Conservation (phyloP, 2,329 filamentous ascomycete species). For the Dactylellina drechsleri region DNA sequence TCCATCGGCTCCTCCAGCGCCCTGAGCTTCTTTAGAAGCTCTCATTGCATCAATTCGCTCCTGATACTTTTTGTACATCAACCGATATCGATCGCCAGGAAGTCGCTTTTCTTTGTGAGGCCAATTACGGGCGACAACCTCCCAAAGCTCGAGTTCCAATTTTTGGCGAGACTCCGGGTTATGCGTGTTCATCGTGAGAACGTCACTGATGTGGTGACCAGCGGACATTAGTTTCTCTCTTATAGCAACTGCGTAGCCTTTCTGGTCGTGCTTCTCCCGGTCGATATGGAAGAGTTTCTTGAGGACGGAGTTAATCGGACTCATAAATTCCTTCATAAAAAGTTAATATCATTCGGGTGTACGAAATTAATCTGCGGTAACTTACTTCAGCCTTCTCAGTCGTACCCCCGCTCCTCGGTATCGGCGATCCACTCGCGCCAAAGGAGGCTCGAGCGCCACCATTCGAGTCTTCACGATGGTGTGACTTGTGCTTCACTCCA, state of each 20-base stretch:
- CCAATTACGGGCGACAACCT: slow-evolving; percentile 47
- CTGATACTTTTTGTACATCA: slow-evolving; percentile 47
- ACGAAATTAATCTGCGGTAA: neutral
- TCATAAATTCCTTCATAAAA: slow-evolving; percentile 44
- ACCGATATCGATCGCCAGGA: slow-evolving; percentile 29
- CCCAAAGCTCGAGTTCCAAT: slow-evolving; percentile 50
- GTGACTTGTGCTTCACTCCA: slow-evolving; percentile 35
- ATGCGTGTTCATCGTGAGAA: slow-evolving; percentile 36
- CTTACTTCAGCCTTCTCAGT: slow-evolving; percentile 50
- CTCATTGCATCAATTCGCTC: slow-evolving; percentile 40
- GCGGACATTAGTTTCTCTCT: slow-evolving; percentile 49
- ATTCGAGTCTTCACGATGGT: slow-evolving; percentile 39
- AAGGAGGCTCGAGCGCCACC: slow-evolving; percentile 22
- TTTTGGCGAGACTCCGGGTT: slow-evolving; percentile 15
- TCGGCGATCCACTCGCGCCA: slow-evolving; percentile 31
- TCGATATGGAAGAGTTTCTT: slow-evolving; percentile 44
- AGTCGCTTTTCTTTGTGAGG: slow-evolving; percentile 45
- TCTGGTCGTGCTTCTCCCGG: slow-evolving; percentile 29
- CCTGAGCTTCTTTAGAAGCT: slow-evolving; percentile 37
- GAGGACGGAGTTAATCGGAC: slow-evolving; percentile 25
- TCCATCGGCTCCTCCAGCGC: slow-evolving; percentile 14
- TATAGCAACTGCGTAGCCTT: slow-evolving; percentile 35
- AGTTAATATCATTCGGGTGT: slow-evolving; percentile 1
- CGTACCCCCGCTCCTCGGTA: slow-evolving; percentile 27
- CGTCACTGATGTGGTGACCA: slow-evolving; percentile 43